Evolutionary conservation across 805 yeast genomes (phyloP).

Genomic region (Pichia thaimueangensis): DNA sequence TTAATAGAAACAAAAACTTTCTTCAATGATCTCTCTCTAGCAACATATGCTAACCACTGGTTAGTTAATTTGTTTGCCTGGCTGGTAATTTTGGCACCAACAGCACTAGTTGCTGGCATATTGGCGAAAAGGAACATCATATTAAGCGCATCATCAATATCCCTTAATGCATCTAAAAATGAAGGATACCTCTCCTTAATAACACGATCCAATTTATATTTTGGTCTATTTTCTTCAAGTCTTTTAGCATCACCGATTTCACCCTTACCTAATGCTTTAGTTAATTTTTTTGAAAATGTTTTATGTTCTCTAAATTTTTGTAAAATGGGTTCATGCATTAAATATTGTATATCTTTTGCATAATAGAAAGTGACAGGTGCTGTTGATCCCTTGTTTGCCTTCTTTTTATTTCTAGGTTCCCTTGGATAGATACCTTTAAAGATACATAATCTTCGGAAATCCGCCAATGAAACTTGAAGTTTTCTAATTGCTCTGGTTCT

Average conservation of each 20-base stretch:
- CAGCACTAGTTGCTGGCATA: constrained; percentile 87
- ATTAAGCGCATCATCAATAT: constrained; percentile 89
- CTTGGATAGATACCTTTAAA: constrained; percentile 97
- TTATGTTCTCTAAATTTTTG: constrained; percentile 92
- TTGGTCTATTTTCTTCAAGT: constrained; percentile 73
- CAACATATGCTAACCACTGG: constrained; percentile 93
- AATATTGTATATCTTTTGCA: constrained; percentile 87
- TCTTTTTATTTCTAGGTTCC: constrained; percentile 91
- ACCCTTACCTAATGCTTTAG: constrained; percentile 85
- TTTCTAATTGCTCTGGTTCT: constrained; percentile 91
- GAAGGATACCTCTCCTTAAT: constrained; percentile 95
- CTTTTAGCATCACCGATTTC: constrained; percentile 85
- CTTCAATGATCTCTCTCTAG: constrained; percentile 72
- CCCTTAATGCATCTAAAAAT: constrained; percentile 85
- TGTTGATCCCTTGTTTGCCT: constrained; percentile 96
- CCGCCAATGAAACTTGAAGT: constrained; percentile 89
- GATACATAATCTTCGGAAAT: constrained; percentile 93
- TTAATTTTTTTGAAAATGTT: constrained; percentile 84
- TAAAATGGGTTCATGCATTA: constrained; percentile 91
- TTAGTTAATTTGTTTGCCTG: constrained; percentile 83
- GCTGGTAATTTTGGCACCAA: constrained; percentile 72
- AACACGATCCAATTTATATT: constrained; percentile 80
- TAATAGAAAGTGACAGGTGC: constrained; percentile 94
- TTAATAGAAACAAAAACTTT: constrained; percentile 95
- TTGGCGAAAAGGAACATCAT: constrained; percentile 92